Conservation (phyloP, 768 basidiomycete genomes). For the Agaricus sinodeliciosus region DNA sequence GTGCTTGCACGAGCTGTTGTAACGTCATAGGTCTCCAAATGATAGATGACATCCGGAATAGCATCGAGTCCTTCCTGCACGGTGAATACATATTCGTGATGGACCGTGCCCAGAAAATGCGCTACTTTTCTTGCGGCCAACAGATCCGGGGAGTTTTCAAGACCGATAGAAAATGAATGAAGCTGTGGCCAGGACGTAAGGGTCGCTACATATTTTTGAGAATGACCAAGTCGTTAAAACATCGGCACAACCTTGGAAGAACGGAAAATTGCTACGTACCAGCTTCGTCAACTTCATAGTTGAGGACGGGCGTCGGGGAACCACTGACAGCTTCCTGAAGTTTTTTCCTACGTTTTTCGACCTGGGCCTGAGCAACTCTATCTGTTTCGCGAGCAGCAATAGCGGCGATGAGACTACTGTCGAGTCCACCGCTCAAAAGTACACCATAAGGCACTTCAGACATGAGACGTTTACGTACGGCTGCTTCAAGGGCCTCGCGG, state of each 20-base stretch:
- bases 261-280: conserved; percentile 29
- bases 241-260: conserved; percentile 3
- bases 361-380: conserved; percentile 77
- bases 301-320: conserved; percentile 42
- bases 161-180: conserved; percentile 96
- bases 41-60: conserved; percentile 94
- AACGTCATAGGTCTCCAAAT: conserved; percentile 98
- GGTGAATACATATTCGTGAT: conserved; percentile 97
- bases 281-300: conserved; percentile 40
- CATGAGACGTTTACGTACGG: conserved; percentile 95
- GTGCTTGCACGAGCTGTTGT: conserved; percentile 97
- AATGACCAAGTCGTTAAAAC: conserved; percentile 6
- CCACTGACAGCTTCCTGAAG: conserved; percentile 48
- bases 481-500: conserved; percentile 79
- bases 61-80: conserved; percentile 98
- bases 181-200: conserved; percentile 91
- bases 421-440: conserved; percentile 89
- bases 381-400: conserved; percentile 95
- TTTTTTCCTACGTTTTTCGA: conserved; percentile 60
- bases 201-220: conserved; percentile 44
- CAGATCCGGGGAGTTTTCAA: conserved; percentile 92
- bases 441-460: conserved; percentile 98
- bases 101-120: conserved; percentile 86
- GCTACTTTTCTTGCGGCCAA: conserved; percentile 92
- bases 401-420: conserved; percentile 92